phyloP scores from a whole-genome alignment of 2,329 filamentous ascomycete genomes.

The Talaromyces piceae region DNA sequence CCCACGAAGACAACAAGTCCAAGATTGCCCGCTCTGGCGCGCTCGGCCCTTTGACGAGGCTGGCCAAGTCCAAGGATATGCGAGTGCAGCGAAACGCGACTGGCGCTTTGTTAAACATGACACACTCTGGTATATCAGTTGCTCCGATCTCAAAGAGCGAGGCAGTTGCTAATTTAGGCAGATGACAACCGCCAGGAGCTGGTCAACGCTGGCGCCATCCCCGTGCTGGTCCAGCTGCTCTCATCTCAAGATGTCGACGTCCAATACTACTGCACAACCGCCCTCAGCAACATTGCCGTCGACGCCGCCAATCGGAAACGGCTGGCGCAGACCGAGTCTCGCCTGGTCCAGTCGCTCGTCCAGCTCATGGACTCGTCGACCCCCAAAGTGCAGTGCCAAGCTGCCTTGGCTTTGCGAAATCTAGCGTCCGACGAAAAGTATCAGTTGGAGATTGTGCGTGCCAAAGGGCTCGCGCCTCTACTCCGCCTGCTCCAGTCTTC shows the following conservation, averaged over 20 bases:
- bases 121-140: constrained; percentile 71
- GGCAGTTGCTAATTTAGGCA: constrained; percentile 33
- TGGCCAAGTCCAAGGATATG: constrained; percentile 98
- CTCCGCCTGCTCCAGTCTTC: constrained; percentile 88
- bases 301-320: constrained; percentile 86
- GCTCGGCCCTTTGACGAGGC: constrained; percentile 76
- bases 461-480: constrained; percentile 75
- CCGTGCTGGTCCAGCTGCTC: constrained; percentile 88
- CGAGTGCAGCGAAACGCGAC: constrained; percentile 96
- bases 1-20: constrained; percentile 98
- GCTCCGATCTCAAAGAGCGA: background rate
- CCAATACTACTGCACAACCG: constrained; percentile 98
- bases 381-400: constrained; percentile 96
- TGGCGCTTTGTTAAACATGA: constrained; percentile 96
- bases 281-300: constrained; percentile 96
- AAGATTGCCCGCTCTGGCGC: constrained; percentile 96
- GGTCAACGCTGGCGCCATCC: constrained; percentile 95
- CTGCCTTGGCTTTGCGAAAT: constrained; percentile 86
- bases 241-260: constrained; percentile 93
- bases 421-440: constrained; percentile 98
- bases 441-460: constrained; percentile 91
- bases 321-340: constrained; percentile 81
- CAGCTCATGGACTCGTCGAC: constrained; percentile 96
- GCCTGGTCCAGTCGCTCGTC: constrained; percentile 87
- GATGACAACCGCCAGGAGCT: constrained; percentile 97